phyloP scores from a whole-genome alignment of 2,329 filamentous ascomycete genomes.

The Colletotrichum cuscutae region DNA sequence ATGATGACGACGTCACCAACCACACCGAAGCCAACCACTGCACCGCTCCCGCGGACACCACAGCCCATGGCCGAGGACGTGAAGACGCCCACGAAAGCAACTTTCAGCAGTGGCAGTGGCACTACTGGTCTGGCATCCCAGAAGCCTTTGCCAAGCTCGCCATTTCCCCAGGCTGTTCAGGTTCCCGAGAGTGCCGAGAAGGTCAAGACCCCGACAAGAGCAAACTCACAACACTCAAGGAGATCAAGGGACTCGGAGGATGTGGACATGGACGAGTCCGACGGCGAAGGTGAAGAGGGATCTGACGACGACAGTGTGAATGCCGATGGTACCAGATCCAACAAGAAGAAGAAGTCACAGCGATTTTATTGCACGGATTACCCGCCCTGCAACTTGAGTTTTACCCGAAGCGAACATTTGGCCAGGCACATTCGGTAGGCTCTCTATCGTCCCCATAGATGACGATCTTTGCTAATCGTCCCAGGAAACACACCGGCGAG shows the following conservation, averaged over 20 bases:
- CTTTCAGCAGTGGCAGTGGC: constrained; percentile 50
- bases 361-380: constrained; percentile 97
- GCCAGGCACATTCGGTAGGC: constrained; percentile 89
- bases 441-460: neutral
- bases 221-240: constrained; percentile 69
- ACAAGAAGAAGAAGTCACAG: constrained; percentile 96
- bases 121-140: constrained; percentile 54
- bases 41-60: constrained; percentile 41
- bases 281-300: constrained; percentile 69
- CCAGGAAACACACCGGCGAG: constrained; percentile 95
- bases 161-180: constrained; percentile 62
- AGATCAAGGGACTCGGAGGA: constrained; percentile 75
- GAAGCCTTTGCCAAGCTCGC: constrained; percentile 63
- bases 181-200: constrained; percentile 57
- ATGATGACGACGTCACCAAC: constrained; percentile 50
- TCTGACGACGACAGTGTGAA: constrained; percentile 75
- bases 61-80: constrained; percentile 53
- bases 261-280: constrained; percentile 81
- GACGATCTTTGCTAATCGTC: constrained; percentile 4
- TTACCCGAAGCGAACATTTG: constrained; percentile 94
- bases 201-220: constrained; percentile 57
- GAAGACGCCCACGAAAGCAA: constrained; percentile 72
- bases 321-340: constrained; percentile 74
- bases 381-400: constrained; percentile 92
- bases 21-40: constrained; percentile 49